Percentiles rank a stretch among this genome's conserved stretches.
These are phyloP conservation scores for Colletotrichum graminicola DNA, from an alignment of 2,329 filamentous ascomycete genomes.

Conservation along the genomic window DNA sequence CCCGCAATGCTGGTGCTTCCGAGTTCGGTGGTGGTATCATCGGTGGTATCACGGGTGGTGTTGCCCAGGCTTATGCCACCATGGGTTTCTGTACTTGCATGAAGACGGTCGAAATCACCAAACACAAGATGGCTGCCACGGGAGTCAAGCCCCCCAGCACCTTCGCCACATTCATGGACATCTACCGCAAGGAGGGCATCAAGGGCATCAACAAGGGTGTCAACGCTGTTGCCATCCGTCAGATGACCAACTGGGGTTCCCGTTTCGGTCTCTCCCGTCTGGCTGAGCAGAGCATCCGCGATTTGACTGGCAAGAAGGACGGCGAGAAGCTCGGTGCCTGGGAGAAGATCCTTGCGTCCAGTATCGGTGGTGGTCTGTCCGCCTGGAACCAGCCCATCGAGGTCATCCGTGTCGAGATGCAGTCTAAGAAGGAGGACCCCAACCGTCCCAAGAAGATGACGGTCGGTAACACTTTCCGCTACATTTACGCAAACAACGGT, in stretches of 20 bases:
- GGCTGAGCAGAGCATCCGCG: slow-evolving; percentile 89
- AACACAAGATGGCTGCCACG: slow-evolving; percentile 89
- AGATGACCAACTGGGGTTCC: slow-evolving; percentile 99
- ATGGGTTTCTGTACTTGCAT: slow-evolving; percentile 99
- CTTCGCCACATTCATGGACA: slow-evolving; percentile 95
- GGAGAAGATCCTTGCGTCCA: slow-evolving; percentile 92
- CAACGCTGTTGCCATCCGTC: slow-evolving; percentile 97
- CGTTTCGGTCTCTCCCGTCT: slow-evolving; percentile 94
- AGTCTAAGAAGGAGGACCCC: slow-evolving; percentile 97
- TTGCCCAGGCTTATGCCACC: slow-evolving; percentile 98
- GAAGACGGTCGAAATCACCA: slow-evolving; percentile 99
- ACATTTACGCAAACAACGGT: slow-evolving; percentile 93
- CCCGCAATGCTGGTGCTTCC: slow-evolving; percentile 82
- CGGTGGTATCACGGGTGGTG: slow-evolving; percentile 92
- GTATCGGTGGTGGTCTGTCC: slow-evolving; percentile 90
- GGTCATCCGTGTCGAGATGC: slow-evolving; percentile 99
- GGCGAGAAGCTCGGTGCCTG: slow-evolving; percentile 79
- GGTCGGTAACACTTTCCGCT: slow-evolving; percentile 84
- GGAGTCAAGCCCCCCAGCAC: slow-evolving; percentile 91
- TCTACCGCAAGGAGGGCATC: slow-evolving; percentile 95
- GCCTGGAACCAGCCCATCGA: slow-evolving; percentile 99
- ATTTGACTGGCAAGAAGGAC: slow-evolving; percentile 81
- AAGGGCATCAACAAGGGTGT: slow-evolving; percentile 98
- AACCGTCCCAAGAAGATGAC: slow-evolving; percentile 99
- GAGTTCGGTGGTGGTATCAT: slow-evolving; percentile 91